Evolutionary conservation across 2,329 filamentous ascomycete genomes (phyloP), one percentile per base, ranked within the genome.

Genomic region (Tolypocladium amazonense): DNA sequence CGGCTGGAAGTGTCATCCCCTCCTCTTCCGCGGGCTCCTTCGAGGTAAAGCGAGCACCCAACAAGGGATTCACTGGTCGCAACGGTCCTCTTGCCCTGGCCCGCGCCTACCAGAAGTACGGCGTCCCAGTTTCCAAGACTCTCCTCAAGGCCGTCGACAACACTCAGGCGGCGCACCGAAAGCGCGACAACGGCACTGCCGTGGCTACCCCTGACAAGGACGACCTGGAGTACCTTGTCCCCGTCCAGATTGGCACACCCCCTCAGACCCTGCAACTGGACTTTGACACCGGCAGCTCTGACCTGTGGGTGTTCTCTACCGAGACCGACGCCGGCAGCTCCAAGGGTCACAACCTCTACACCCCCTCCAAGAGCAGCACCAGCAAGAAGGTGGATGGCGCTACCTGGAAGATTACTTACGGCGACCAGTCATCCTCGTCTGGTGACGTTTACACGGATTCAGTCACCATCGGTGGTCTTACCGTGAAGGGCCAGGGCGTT

Each of bases 281-380:
- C 63, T 76, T 79, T 55, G 76, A 79, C 60, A 79, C 77, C 1
- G 77, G 77, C 1, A 79, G 76, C 2, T 74, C 76, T 14, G 77
- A 80, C 59, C 68, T 79, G 30, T 79, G 78, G 78, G 78, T 80
- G 1, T 79, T 79, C 64, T 77, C 75, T 59, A 73, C 77, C 33
- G 73, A 76, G 56, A 76, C 75, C 41, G 69, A 72, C 47, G 59
- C 65, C 45, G 27, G 58, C 35, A 67, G 75, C 35, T 67, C 75
- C 14, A 69, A 69, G 20, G 75, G 74, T 0, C 77, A 79, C 55
- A 66, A 69, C 6, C 57, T 73, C n/a, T 80, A 76, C 61, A 65
- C 75, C 55, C 73, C 77, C 1, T 62, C 60, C 30, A 69, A 72
- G 56, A 78, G 75, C 61, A 73, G 69, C 27, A 75, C 74, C 2